Evolutionary conservation across 208 protist genomes (phyloP), one percentile per base, ranked within the genome.

Genomic region (Trypanosoma conorhini): DNA sequence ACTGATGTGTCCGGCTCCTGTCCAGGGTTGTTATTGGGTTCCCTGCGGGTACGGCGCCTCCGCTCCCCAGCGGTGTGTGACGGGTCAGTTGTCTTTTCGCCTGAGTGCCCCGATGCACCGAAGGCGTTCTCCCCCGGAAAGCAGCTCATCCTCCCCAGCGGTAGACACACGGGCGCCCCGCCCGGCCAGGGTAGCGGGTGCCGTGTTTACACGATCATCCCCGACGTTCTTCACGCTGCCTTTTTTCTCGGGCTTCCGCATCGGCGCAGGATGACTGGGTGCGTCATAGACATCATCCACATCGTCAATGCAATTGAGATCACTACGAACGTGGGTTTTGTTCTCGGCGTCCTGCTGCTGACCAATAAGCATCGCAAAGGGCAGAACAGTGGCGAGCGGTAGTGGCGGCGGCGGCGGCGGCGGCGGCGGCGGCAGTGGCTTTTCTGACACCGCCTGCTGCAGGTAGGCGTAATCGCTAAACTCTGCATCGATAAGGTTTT

Each of bases 221-320:
- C 48, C 3, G 48, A 19, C 9, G n/a, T 8, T 5, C 7, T 22
- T 15, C 13, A 17, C 48, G 3, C n/a, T 19, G 12, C 21, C 48
- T 40, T 38, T 60, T 2, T 48, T 28, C 5, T 21, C 33, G 44
- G 22, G 44, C 8, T 57, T 68, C 21, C 30, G 17, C 51, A 42
- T 12, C 30, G n/a, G 63, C 44, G 31, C 35, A 8, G 55, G 55
- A 58, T 1, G 24, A 57, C 15, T 38, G 8, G 67, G 67, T 13
- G 67, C 58, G 38, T 72, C 67, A 44, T 72, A 72, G 5, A 68
- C 30, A 31, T 68, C 63, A 26, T 60, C 48, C 1, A 60, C 50
- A 10, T 26, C 63, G 48, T 48, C 42, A 8, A 5, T 22, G 4
- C 21, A 15, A 15, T 17, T 5, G n/a, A 24, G 7, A 17, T 52